Base-by-base conservation (phyloP, 2,329 filamentous ascomycete species). In the Calonectria multiphialidica region DNA sequence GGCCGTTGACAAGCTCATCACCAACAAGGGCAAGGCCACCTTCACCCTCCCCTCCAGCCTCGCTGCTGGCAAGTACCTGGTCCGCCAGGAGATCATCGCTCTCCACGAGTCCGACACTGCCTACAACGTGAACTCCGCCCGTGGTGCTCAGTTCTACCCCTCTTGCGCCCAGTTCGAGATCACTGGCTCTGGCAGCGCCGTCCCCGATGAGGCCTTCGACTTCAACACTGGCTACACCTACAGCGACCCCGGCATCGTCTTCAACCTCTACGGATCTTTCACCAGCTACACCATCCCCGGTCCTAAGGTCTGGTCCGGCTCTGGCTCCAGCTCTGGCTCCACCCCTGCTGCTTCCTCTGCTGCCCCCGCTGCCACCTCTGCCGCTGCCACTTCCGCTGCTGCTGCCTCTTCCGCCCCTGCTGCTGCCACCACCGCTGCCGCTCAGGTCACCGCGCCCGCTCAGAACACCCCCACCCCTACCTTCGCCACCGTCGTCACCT, bases 101-200 rank as follows among this genome's bases (percentile, higher is more conserved):
- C 87, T 86, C 59, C 88, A 90, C 82, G 85, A 86, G 75, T 84
- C 86, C 42, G 81, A 82, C 2, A 79, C 83, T 30, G 71, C 79
- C 66, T 82, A 72, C 77, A 68, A 74, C 53, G 62, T 61, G 37
- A 79, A 84, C 79, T 70, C 79, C 12, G 79, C 79, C 66, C 82
- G 87, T 74, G 78, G 78, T 64, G 78, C 78, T 49, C 78, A 80
- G 76, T 88, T 89, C 81, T 90, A 90, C 82, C 88, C 88, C 69
- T 86, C 87, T 74, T 90, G 91, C 81, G 84, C 90, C 77, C 92
- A 93, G 85, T 79, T 93, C 74, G 86, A 91, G 79, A 84, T 93
- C 74, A 88, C 88, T 40, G 89, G 90, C 64, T 82, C 84, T 50
- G 89, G 79, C 35, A 70, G 65, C 53, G 74, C 74, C 42, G 75